Base-by-base conservation (phyloP, 2,329 filamentous ascomycete genomes). In the Helotiales sp. region DNA sequence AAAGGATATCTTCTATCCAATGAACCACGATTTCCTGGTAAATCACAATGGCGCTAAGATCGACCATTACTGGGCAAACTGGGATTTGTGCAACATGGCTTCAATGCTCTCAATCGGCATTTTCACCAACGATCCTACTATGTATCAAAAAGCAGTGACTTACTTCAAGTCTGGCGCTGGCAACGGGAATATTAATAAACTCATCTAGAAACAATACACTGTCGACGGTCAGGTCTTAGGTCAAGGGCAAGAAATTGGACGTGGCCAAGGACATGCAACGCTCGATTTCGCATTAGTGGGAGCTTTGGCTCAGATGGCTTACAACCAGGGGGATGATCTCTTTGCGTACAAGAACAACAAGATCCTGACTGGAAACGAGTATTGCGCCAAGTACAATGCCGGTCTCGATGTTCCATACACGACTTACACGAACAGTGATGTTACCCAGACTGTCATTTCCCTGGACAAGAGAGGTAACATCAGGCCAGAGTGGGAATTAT, bases 71-170 rank as follows among this genome's bases (percentile, higher is more conserved):
- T 71, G 65, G 65, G 69, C 70, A 2, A 72, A 72, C 63, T 84
- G 82, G 82, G 82, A 83, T 64, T 71, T 82, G 4, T 80, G 78
- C 70, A 83, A 83, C 45, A 75, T 83, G 30, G 79, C 79, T 2
- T 77, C 78, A 0, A 73, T 80, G 30, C 72, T 80, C 20, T 77
- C 81, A 0, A 81, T 82, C 65, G 81, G 81, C 0, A 77, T 83
- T 1, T 75, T 81, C 7, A 76, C 77, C 1, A 81, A 83, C 40
- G 82, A 84, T 61, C 49, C 67, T 30, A 82, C 80, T 1, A 80
- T 80, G 66, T 80, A 76, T 61, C 66, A 81, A 13, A 73, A 80
- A 40, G 81, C 76, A 0, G 68, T 82, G 8, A 64, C 77, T 26
- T 83, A 82, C 62, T 80, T 82, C 71, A 78, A 80, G 67, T 73